Conservation (phyloP, 768 basidiomycete genomes). For the Podaxis carcinomalis region DNA sequence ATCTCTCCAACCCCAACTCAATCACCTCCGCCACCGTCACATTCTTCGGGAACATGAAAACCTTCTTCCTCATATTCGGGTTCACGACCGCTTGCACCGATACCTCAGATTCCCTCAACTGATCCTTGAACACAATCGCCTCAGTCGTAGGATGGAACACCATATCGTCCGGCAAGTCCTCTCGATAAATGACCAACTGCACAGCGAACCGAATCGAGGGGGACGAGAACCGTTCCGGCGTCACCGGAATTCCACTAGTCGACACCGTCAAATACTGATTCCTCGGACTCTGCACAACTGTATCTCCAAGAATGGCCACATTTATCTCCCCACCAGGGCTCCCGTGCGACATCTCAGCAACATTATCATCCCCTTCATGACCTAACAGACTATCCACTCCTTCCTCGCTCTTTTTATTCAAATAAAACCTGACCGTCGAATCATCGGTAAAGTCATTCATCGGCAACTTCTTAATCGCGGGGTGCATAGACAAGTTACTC, state of each 20-base stretch:
- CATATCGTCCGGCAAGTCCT: constrained; percentile 93
- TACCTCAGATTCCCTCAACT: constrained; percentile 51
- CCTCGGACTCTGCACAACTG: constrained; percentile 23
- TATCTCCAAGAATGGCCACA: constrained; percentile 11
- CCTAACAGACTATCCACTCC: constrained; percentile 33
- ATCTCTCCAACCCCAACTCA: constrained; percentile 86
- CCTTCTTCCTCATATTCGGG: constrained; percentile 64
- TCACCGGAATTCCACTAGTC: constrained; percentile 27
- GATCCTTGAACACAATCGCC: constrained; percentile 86
- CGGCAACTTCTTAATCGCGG: constrained; percentile 88
- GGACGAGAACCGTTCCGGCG: constrained; percentile 73
- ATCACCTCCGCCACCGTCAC: constrained; percentile 96
- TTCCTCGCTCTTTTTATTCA: constrained; percentile 59
- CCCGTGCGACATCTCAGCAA: constrained; percentile 32
- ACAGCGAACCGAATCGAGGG: constrained; percentile 83
- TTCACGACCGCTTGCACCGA: constrained; percentile 50
- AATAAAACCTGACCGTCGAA: constrained; percentile 93
- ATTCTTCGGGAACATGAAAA: constrained; percentile 92
- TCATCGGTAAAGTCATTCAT: constrained; percentile 99
- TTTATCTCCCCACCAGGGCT: not conserved
- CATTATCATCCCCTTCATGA: constrained; percentile 37
- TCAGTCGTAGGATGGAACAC: constrained; percentile 90
- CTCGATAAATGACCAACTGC: constrained; percentile 82
- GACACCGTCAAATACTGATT: constrained; percentile 40
- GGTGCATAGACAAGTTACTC: constrained; percentile 90